Conservation (phyloP, 1,284 basidiomycete genomes). For the Amylostereum areolatum region DNA sequence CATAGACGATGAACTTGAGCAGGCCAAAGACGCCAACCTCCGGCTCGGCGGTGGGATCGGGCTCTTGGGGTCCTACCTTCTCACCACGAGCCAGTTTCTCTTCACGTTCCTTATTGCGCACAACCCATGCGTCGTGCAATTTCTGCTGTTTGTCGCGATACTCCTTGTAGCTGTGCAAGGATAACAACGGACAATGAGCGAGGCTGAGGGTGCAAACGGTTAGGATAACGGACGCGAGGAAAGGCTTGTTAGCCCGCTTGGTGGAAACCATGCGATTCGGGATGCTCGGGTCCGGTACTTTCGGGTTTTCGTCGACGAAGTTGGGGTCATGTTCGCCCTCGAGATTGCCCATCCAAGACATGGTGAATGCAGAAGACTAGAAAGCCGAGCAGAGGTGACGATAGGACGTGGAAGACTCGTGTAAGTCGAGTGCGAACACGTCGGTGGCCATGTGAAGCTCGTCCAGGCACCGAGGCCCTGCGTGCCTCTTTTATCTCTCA, state of each 20-base stretch:
- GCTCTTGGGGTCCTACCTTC: constrained; percentile 62
- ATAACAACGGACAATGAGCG: constrained; percentile 1
- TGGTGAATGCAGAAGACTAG: constrained; percentile 10
- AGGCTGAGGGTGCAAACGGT: background rate
- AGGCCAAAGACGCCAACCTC: constrained; percentile 62
- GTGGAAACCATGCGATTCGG: constrained; percentile 63
- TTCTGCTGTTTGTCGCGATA: constrained; percentile 59
- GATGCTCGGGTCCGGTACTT: constrained; percentile 49
- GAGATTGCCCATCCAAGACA: constrained; percentile 53
- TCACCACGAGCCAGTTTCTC: constrained; percentile 71
- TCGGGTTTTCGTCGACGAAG: constrained; percentile 30
- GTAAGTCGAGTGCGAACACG: too few relatives aligned
- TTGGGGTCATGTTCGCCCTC: constrained; percentile 32
- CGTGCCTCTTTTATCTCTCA: too few relatives aligned
- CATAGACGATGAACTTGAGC: constrained; percentile 60
- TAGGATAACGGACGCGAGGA: constrained; percentile 58
- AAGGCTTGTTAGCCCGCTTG: constrained; percentile 76
- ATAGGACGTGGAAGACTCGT: constrained; percentile 6
- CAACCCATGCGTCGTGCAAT: constrained; percentile 59
- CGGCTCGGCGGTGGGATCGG: constrained; percentile 60
- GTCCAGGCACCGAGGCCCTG: too few relatives aligned
- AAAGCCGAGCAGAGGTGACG: background rate
- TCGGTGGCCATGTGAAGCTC: too few relatives aligned
- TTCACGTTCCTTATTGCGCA: constrained; percentile 64
- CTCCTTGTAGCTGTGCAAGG: constrained; percentile 52